Evolutionary conservation across 2,329 filamentous ascomycete genomes (phyloP).

Genomic region (Didymella lethalis): DNA sequence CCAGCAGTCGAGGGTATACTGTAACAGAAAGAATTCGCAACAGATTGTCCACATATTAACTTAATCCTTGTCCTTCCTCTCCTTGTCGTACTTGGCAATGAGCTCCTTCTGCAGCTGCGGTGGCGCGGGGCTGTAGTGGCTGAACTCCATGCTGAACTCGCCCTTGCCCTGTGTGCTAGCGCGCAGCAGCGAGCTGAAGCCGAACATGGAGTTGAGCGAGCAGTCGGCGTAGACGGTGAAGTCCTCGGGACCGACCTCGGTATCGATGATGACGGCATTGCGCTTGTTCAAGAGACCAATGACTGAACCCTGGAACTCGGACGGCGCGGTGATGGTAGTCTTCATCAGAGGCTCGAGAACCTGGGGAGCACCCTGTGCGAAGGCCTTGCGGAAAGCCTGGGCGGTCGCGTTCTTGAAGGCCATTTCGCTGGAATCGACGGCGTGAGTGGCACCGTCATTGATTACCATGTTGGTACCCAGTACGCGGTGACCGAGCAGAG

Average conservation of each 20-base stretch:
- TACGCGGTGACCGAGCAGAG: slow-evolving; percentile 90
- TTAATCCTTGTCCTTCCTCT: slow-evolving; percentile 70
- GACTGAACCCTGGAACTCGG: slow-evolving; percentile 96
- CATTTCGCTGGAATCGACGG: slow-evolving; percentile 97
- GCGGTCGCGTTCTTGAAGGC: slow-evolving; percentile 94
- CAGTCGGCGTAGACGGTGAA: slow-evolving; percentile 93
- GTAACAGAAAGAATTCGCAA: slow-evolving; percentile 9
- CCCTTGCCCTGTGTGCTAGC: slow-evolving; percentile 98
- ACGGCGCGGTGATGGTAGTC: slow-evolving; percentile 92
- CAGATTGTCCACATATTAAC: slow-evolving; percentile 29
- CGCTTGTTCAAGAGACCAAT: slow-evolving; percentile 97
- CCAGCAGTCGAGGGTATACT: slow-evolving; percentile 7
- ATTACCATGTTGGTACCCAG: slow-evolving; percentile 90
- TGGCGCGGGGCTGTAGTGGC: slow-evolving; percentile 88
- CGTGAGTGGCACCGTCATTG: slow-evolving; percentile 95
- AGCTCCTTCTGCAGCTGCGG: slow-evolving; percentile 86
- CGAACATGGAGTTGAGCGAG: slow-evolving; percentile 96
- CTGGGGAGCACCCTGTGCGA: slow-evolving; percentile 78
- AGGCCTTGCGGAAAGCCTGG: slow-evolving; percentile 95
- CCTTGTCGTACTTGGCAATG: slow-evolving; percentile 72
- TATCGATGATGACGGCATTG: slow-evolving; percentile 92
- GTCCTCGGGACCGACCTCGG: slow-evolving; percentile 91
- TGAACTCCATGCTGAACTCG: slow-evolving; percentile 99
- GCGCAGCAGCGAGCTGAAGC: slow-evolving; percentile 88
- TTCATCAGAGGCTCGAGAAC: slow-evolving; percentile 98